Conservation (phyloP, 1,284 basidiomycete genomes). For the Irpex rosettiformis region DNA sequence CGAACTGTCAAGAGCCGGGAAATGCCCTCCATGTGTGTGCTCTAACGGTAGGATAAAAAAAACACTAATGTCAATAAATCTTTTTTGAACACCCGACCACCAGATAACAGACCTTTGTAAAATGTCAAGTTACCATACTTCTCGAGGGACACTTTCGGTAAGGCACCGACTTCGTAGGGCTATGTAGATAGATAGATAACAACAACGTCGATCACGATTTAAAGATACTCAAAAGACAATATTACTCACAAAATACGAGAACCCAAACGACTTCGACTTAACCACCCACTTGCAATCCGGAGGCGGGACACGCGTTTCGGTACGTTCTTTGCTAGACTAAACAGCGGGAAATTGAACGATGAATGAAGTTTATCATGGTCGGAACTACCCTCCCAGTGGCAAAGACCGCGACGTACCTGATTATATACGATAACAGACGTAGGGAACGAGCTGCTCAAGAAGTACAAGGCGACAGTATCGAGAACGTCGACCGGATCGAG, state of each 20-base stretch:
- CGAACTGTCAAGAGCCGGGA: not conserved
- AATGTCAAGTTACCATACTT: not conserved
- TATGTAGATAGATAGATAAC: too few relatives aligned
- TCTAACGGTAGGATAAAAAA: not conserved
- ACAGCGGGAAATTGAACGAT: too few relatives aligned
- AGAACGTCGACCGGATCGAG: not conserved
- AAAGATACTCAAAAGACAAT: not conserved
- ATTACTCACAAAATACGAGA: not conserved
- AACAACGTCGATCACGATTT: not conserved
- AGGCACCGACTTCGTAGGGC: not conserved
- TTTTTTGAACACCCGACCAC: not conserved
- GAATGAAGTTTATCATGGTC: not conserved
- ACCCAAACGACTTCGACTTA: not conserved
- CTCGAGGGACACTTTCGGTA: not conserved
- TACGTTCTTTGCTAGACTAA: not conserved
- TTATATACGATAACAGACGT: slow-evolving; percentile 12
- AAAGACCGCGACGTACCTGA: not conserved
- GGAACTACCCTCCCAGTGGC: not conserved
- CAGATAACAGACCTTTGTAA: not conserved
- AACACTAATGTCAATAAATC: not conserved
- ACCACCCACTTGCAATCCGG: not conserved
- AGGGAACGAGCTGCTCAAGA: slow-evolving; percentile 10
- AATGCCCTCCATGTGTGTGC: not conserved
- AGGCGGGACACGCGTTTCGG: not conserved
- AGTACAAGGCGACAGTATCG: slow-evolving; percentile 15